Conservation (phyloP, 2,329 filamentous ascomycete genomes). For the Aphanocladium album region DNA sequence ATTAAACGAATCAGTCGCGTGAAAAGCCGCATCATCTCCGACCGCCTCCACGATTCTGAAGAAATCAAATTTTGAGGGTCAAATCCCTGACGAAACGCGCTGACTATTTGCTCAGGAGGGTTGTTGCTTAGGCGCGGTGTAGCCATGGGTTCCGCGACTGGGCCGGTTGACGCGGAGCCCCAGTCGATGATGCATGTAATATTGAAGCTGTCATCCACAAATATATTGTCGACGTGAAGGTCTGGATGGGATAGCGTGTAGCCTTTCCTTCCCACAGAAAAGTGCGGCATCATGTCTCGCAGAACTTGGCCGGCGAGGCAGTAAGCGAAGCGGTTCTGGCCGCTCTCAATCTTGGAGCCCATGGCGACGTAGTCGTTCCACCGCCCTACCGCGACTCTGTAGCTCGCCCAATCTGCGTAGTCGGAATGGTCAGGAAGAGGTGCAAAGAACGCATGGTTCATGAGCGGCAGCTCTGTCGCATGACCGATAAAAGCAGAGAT, state of each 20-base stretch:
- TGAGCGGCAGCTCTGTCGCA: slow-evolving; percentile 21
- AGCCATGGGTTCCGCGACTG: slow-evolving; percentile 13
- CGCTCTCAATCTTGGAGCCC: slow-evolving; percentile 21
- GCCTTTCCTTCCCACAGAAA: not conserved
- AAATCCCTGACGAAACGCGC: slow-evolving; percentile 14
- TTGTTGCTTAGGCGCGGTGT: slow-evolving; percentile 4
- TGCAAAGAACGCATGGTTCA: slow-evolving; percentile 24
- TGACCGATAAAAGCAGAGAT: slow-evolving; percentile 21
- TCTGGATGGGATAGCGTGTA: slow-evolving; percentile 21
- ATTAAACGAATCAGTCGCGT: slow-evolving; percentile 16
- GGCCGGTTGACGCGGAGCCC: slow-evolving; percentile 14
- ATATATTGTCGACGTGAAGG: slow-evolving; percentile 22
- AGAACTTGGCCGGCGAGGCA: slow-evolving; percentile 17
- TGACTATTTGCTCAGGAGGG: slow-evolving; percentile 3
- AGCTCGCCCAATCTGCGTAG: slow-evolving; percentile 18
- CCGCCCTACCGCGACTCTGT: slow-evolving; percentile 13
- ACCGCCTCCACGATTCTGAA: slow-evolving; percentile 9
- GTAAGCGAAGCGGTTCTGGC: slow-evolving; percentile 20
- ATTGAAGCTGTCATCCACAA: slow-evolving; percentile 21
- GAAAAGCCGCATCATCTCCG: slow-evolving; percentile 17
- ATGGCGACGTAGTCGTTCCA: slow-evolving; percentile 18
- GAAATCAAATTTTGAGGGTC: not conserved
- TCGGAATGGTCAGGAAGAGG: slow-evolving; percentile 22
- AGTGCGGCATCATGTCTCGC: slow-evolving; percentile 22
- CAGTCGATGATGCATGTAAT: slow-evolving; percentile 23